Percentiles rank a stretch among this genome's conserved stretches.
Conservation (phyloP, 208 protist species). For the Kentomonas sorsogonicus region DNA sequence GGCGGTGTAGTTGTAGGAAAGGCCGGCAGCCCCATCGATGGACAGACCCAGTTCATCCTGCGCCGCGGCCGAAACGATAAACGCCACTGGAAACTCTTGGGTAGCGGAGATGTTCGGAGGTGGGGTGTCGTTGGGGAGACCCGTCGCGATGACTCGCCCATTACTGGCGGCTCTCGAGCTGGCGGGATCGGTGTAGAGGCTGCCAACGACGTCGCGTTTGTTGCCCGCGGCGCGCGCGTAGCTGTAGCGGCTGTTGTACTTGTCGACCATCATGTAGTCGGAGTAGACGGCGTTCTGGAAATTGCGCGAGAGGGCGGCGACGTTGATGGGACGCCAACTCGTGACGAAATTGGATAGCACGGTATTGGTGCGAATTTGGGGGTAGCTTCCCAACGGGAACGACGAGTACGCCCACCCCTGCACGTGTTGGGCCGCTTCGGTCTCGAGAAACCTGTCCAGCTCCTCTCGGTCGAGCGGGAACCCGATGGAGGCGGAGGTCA, state of each 20-base stretch:
- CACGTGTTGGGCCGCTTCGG: constrained; percentile 22
- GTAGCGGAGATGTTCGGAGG: constrained; percentile 1
- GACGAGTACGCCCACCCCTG: constrained; percentile 60
- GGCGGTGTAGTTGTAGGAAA: constrained; percentile 44
- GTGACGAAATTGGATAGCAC: constrained; percentile 31
- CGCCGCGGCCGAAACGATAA: constrained; percentile 26
- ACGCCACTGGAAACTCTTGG: constrained; percentile 21
- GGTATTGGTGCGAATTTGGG: constrained; percentile 40
- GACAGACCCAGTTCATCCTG: constrained; percentile 32
- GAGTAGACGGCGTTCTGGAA: constrained; percentile 60
- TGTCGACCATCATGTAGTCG: constrained; percentile 44
- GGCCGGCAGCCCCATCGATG: constrained; percentile 15
- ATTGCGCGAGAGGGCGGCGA: constrained; percentile 33
- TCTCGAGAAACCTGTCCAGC: constrained; percentile 45
- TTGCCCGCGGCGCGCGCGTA: constrained; percentile 28
- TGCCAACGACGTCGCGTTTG: constrained; percentile 48
- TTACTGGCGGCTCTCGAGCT: too few relatives aligned
- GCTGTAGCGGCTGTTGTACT: constrained; percentile 21
- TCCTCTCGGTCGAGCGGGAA: constrained; percentile 35
- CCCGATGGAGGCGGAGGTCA: constrained; percentile 28
- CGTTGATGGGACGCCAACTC: constrained; percentile 16
- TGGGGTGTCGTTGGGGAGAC: background rate
- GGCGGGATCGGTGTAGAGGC: constrained; percentile 33
- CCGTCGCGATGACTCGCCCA: constrained; percentile 1
- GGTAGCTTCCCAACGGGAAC: constrained; percentile 47